phyloP scores from a whole-genome alignment of 495 filamentous ascomycete genomes.

The Gamarada debralockiae region DNA sequence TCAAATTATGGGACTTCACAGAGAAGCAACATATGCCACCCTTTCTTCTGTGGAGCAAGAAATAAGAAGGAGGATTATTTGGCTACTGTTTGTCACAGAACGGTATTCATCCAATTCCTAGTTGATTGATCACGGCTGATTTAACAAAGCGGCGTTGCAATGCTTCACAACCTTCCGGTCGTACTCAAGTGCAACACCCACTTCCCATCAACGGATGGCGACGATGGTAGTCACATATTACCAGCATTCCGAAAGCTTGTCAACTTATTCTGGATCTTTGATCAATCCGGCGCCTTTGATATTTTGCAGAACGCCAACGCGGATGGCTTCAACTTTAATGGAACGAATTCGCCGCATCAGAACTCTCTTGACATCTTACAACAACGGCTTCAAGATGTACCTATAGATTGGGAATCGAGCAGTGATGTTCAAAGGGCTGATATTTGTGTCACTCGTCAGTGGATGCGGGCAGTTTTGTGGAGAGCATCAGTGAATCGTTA shows the following conservation, averaged over 20 bases:
- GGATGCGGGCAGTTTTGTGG: conserved; percentile 47
- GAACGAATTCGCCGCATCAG: neutral
- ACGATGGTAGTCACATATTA: conserved; percentile 32
- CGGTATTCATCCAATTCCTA: conserved; percentile 18
- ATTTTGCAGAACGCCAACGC: conserved; percentile 32
- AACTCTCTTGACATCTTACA: conserved; percentile 29
- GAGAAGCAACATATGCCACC: conserved; percentile 29
- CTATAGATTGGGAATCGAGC: conserved; percentile 22
- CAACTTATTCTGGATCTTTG: conserved; percentile 38
- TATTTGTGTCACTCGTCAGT: conserved; percentile 42
- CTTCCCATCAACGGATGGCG: conserved; percentile 27
- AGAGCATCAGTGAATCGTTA: conserved; percentile 31
- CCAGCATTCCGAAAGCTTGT: conserved; percentile 41
- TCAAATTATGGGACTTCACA: conserved; percentile 42
- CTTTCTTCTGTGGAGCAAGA: conserved; percentile 30
- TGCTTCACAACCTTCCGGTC: conserved; percentile 41
- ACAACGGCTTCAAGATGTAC: conserved; percentile 31
- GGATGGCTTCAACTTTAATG: conserved; percentile 2
- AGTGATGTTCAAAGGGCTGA: conserved; percentile 43
- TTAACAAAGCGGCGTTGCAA: conserved; percentile 31
- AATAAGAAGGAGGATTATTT: conserved; percentile 37
- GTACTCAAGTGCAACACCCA: conserved; percentile 32
- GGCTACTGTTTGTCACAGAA: conserved; percentile 45
- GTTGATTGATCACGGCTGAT: neutral
- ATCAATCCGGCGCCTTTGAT: conserved; percentile 35